Evolutionary conservation across 2,329 filamentous ascomycete genomes (phyloP).

Genomic region (Alternaria gaisen): DNA sequence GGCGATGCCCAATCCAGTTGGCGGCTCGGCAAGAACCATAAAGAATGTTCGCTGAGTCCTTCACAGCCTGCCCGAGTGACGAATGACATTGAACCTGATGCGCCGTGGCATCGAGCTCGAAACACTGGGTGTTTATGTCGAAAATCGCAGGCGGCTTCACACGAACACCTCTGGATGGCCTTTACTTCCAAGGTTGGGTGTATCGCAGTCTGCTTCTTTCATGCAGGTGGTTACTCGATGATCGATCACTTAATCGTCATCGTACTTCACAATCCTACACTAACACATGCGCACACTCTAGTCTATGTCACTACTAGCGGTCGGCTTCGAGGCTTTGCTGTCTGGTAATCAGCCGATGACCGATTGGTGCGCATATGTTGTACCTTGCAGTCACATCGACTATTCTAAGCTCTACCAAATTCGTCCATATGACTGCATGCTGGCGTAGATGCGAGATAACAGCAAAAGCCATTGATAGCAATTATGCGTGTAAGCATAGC

Average conservation of each 20-base stretch:
- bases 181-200: background rate
- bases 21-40: slow-evolving; percentile 5
- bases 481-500: slow-evolving; percentile 1
- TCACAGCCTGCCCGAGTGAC: background rate
- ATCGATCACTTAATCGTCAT: background rate
- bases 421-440: background rate
- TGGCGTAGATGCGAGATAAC: background rate
- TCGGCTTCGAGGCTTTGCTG: slow-evolving; percentile 3
- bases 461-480: background rate
- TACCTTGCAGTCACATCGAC: slow-evolving; percentile 5
- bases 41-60: background rate
- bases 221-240: background rate
- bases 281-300: background rate
- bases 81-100: background rate
- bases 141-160: background rate
- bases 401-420: slow-evolving; percentile 1
- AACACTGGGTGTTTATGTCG: slow-evolving; percentile 2
- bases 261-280: background rate
- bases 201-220: background rate
- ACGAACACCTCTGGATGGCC: background rate
- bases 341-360: background rate
- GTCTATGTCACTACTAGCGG: slow-evolving; percentile 3
- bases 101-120: background rate
- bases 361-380: slow-evolving; percentile 3
- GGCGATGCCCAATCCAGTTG: slow-evolving; percentile 5